phyloP scores from a whole-genome alignment of 805 yeast genomes.

The Myxozyma monticola region DNA sequence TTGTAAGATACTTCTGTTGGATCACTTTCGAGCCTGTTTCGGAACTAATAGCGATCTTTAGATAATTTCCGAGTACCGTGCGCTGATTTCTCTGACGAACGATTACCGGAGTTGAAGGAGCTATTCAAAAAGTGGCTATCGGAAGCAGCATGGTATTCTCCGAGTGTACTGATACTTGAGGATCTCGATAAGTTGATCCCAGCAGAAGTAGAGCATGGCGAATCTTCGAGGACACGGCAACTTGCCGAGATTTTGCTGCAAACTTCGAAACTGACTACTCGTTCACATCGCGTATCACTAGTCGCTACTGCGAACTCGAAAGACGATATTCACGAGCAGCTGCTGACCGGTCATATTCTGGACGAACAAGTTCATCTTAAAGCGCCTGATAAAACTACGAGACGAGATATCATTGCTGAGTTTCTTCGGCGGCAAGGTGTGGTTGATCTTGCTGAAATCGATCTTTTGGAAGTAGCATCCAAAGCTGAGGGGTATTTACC shows the following conservation, averaged over 20 bases:
- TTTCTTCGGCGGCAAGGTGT: conserved; percentile 35
- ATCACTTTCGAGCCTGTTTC: neutral
- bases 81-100: conserved; percentile 58
- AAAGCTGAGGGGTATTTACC: conserved; percentile 92
- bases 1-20: conserved; percentile 35
- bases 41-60: neutral
- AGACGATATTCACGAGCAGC: conserved; percentile 59
- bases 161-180: conserved; percentile 72
- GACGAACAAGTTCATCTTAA: conserved; percentile 60
- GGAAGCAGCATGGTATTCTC: conserved; percentile 72
- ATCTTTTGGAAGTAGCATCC: conserved; percentile 51
- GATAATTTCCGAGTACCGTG: conserved; percentile 53
- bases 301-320: conserved; percentile 64
- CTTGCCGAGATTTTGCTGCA: conserved; percentile 60
- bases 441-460: conserved; percentile 33
- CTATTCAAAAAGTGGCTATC: conserved; percentile 48
- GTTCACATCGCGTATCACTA: conserved; percentile 51
- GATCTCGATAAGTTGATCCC: conserved; percentile 73
- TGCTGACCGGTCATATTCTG: conserved; percentile 69
- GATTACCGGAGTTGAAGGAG: conserved; percentile 48
- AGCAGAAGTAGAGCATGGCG: conserved; percentile 60
- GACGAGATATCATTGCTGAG: conserved; percentile 50
- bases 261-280: conserved; percentile 45
- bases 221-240: conserved; percentile 62
- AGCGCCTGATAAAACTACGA: conserved; percentile 66